Conservation (phyloP, 2,329 filamentous ascomycete species). For the Xylariaceae sp. region DNA sequence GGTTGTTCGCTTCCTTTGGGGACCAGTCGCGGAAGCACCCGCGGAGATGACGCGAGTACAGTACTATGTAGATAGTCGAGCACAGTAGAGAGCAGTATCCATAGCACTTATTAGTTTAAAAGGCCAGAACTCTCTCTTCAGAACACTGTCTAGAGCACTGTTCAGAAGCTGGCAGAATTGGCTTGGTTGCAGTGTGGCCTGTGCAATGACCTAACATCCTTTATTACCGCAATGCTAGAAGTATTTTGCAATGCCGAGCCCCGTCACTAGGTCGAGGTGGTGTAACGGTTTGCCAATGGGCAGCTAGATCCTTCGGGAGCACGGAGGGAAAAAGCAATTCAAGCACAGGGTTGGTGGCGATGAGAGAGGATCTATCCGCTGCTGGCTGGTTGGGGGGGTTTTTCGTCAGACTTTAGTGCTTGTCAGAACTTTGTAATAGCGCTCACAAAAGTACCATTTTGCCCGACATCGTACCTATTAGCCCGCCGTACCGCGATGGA, state of each 20-base stretch:
- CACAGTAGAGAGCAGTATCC: no score
- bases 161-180: no score
- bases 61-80: no score
- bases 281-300: slow-evolving; percentile 20
- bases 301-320: slow-evolving; percentile 5
- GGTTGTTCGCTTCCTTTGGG: not conserved
- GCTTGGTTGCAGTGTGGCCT: slow-evolving; percentile 1
- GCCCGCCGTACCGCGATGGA: slow-evolving; percentile 1
- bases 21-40: slow-evolving; percentile 10
- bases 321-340: slow-evolving; percentile 12
- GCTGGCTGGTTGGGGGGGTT: slow-evolving; percentile 2
- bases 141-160: no score
- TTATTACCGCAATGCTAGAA: not conserved
- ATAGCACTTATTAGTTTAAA: no score
- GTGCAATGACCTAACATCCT: not conserved
- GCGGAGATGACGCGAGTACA: not conserved
- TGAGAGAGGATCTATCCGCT: slow-evolving; percentile 29
- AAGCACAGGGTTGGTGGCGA: slow-evolving; percentile 28
- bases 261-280: slow-evolving; percentile 4
- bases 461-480: slow-evolving; percentile 9
- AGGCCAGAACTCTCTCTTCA: no score
- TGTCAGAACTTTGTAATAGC: slow-evolving; percentile 24
- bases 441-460: slow-evolving; percentile 7
- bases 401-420: slow-evolving; percentile 24
- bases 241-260: slow-evolving; percentile 9